Percentiles rank a stretch among this genome's conserved stretches.
These are phyloP conservation scores for Musa troglodytarum DNA, from an alignment of 176 grass and related monocot species.

Conservation along the genomic window DNA sequence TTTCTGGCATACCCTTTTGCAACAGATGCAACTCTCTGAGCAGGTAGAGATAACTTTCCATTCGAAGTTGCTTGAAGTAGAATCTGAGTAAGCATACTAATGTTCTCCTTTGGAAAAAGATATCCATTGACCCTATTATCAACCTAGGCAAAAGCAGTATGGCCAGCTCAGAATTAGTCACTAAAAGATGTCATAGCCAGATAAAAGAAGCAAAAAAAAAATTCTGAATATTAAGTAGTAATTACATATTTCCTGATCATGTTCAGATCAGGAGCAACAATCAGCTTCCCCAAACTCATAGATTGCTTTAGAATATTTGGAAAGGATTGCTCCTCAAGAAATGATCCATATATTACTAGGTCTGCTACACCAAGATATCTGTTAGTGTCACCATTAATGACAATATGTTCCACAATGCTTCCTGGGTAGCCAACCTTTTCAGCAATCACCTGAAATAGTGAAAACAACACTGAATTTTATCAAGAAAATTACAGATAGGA, in stretches of 20 bases:
- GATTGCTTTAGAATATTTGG: slow-evolving; percentile 62
- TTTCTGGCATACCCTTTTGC: slow-evolving; percentile 79
- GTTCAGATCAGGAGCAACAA: slow-evolving; percentile 80
- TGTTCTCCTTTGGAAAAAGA: slow-evolving; percentile 62
- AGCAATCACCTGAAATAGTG: slow-evolving; percentile 44
- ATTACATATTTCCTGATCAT: slow-evolving; percentile 78
- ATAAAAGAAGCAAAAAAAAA: slow-evolving; percentile 8
- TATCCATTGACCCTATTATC: slow-evolving; percentile 73
- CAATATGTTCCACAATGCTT: slow-evolving; percentile 45
- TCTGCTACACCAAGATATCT: slow-evolving; percentile 50
- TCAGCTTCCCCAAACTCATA: slow-evolving; percentile 80
- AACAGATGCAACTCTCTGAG: slow-evolving; percentile 55
- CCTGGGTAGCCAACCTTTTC: slow-evolving; percentile 57
- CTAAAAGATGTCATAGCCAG: neutral
- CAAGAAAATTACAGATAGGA: neutral
- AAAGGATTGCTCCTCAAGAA: slow-evolving; percentile 85
- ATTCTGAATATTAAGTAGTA: slow-evolving; percentile 14
- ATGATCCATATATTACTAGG: slow-evolving; percentile 81
- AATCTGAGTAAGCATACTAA: slow-evolving; percentile 42
- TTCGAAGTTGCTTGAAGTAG: slow-evolving; percentile 51
- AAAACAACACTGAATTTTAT: slow-evolving; percentile 14
- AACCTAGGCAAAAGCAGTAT: slow-evolving; percentile 52
- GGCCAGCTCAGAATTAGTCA: neutral
- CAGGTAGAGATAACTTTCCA: slow-evolving; percentile 51
- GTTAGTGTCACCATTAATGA: slow-evolving; percentile 37